Evolutionary conservation across 352 stramenopile genomes (phyloP).

Genomic region (Globisporangium nodosum): DNA sequence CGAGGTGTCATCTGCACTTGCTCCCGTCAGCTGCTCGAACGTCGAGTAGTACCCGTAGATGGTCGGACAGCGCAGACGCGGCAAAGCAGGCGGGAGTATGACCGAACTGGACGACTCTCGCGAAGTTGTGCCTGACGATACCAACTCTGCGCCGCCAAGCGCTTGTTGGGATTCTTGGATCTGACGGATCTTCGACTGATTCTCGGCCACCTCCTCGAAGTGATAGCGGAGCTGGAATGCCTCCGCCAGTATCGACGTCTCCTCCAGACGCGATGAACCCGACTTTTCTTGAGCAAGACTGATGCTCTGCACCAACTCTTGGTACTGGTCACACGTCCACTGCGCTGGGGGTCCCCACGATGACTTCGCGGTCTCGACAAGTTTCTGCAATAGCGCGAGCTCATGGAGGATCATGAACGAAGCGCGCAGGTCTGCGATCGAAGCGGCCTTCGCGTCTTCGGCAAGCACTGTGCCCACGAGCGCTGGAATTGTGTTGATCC

Average conservation of each 20-base stretch:
- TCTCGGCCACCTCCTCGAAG: slow-evolving; percentile 63
- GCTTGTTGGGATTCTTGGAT: slow-evolving; percentile 12
- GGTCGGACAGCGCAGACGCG: slow-evolving; percentile 47
- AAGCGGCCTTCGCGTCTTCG: slow-evolving; percentile 8
- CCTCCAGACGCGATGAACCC: slow-evolving; percentile 23
- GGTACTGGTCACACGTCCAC: slow-evolving; percentile 53
- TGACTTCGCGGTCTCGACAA: slow-evolving; percentile 33
- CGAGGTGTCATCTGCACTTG: not conserved
- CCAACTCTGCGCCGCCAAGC: not conserved
- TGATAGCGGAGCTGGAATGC: slow-evolving; percentile 57
- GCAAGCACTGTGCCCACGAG: slow-evolving; percentile 8
- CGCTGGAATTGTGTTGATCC: not conserved
- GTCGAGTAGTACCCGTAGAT: slow-evolving; percentile 75
- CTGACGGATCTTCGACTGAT: slow-evolving; percentile 31
- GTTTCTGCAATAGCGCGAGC: slow-evolving; percentile 54
- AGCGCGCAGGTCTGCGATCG: slow-evolving; percentile 37
- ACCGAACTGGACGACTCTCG: slow-evolving; percentile 5
- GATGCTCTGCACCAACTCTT: slow-evolving; percentile 56
- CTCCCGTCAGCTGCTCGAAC: slow-evolving; percentile 45
- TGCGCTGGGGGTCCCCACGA: slow-evolving; percentile 39
- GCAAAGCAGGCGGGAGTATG: slow-evolving; percentile 14
- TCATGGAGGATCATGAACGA: slow-evolving; percentile 73
- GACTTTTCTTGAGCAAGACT: slow-evolving; percentile 44
- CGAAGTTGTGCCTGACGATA: not conserved
- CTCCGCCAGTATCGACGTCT: slow-evolving; percentile 31